These are phyloP conservation scores for Coemansia sp. DNA, from an alignment of 192 early-diverging fungal species.

Conservation along the genomic window DNA sequence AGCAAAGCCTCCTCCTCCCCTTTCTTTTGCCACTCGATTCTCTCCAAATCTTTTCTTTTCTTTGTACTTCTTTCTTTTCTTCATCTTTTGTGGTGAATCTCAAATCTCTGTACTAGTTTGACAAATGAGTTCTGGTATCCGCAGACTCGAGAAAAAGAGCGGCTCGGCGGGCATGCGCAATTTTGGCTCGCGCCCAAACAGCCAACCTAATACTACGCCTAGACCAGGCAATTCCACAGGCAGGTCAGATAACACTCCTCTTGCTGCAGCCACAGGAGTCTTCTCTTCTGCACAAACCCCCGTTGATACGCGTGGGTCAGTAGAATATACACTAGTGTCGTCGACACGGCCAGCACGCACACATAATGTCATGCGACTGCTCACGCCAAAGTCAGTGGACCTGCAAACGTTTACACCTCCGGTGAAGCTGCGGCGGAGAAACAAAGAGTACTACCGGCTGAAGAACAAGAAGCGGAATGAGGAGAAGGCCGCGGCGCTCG, in stretches of 20 bases:
- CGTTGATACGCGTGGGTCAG: conserved; percentile 24
- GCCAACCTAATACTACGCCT: background rate
- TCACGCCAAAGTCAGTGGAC: conserved; percentile 59
- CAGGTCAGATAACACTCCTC: conserved; percentile 22
- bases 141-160: conserved; percentile 18
- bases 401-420: conserved; percentile 62
- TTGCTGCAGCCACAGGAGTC: conserved; percentile 23
- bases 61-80: background rate
- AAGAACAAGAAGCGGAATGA: conserved; percentile 50
- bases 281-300: background rate
- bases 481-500: conserved; percentile 53
- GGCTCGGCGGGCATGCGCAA: conserved; percentile 31
- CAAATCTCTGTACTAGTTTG: background rate
- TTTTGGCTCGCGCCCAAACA: conserved; percentile 12
- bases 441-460: conserved; percentile 43
- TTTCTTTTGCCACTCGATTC: background rate
- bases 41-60: background rate
- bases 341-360: conserved; percentile 52
- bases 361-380: conserved; percentile 71
- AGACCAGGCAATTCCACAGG: background rate
- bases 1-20: background rate
- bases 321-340: conserved; percentile 69
- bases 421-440: conserved; percentile 46
- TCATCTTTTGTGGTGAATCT: background rate
- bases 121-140: conserved; percentile 39